A percentile compares a stretch with the other conserved stretches of the same genome.
phyloP scores from a whole-genome alignment of 768 basidiomycete species.

The Rhizopogon vesiculosus region DNA sequence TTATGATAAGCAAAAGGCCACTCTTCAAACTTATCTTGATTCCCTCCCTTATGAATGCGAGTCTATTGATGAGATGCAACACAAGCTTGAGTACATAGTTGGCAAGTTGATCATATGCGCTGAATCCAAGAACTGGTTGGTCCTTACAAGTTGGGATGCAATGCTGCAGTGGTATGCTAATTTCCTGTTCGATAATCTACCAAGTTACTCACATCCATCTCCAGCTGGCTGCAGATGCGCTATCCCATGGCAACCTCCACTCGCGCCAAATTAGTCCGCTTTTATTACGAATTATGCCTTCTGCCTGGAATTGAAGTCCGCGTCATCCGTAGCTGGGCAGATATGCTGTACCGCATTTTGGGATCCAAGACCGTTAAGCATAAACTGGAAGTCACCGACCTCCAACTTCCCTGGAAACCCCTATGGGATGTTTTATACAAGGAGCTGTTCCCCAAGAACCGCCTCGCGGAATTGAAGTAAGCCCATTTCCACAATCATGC shows the following conservation, averaged over 20 bases:
- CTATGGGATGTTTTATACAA: slow-evolving; percentile 73
- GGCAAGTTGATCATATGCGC: slow-evolving; percentile 65
- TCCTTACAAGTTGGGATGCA: slow-evolving; percentile 74
- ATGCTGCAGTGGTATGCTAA: slow-evolving; percentile 65
- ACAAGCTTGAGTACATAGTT: slow-evolving; percentile 63
- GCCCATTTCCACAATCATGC: neutral
- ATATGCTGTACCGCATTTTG: slow-evolving; percentile 70
- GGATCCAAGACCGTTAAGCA: slow-evolving; percentile 63
- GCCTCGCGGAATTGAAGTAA: slow-evolving; percentile 55
- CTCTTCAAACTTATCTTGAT: slow-evolving; percentile 62
- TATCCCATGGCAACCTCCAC: slow-evolving; percentile 70
- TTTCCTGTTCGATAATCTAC: neutral
- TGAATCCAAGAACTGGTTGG: slow-evolving; percentile 71
- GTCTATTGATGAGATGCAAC: slow-evolving; percentile 65
- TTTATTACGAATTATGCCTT: slow-evolving; percentile 78
- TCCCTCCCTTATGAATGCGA: slow-evolving; percentile 74
- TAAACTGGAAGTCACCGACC: slow-evolving; percentile 62
- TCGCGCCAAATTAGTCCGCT: slow-evolving; percentile 63
- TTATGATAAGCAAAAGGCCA: slow-evolving; percentile 53
- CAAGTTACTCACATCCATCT: neutral
- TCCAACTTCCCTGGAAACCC: slow-evolving; percentile 69
- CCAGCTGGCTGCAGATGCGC: slow-evolving; percentile 76
- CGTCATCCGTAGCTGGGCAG: slow-evolving; percentile 69
- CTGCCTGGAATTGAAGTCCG: slow-evolving; percentile 74
- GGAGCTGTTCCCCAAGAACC: slow-evolving; percentile 70